These are phyloP conservation scores for Xylogone sp. DNA, from an alignment of 2,329 filamentous ascomycete species.

Conservation along the genomic window DNA sequence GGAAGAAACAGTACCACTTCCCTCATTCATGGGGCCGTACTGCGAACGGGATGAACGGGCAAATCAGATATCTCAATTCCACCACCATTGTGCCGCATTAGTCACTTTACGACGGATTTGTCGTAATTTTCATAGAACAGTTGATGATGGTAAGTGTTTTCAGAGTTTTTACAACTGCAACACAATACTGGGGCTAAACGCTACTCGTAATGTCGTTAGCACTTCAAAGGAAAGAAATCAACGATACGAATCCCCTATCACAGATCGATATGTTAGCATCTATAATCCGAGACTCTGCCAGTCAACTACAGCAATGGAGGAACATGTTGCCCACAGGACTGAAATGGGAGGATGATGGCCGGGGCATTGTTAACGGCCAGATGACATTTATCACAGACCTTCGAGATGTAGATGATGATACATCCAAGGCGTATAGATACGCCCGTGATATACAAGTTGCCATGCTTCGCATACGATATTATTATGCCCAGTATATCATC, in stretches of 20 bases:
- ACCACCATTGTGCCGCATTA: background rate
- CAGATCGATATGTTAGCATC: background rate
- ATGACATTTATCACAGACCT: background rate
- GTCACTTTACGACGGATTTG: background rate
- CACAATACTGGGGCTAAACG: no score
- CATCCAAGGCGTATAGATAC: background rate
- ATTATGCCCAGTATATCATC: conserved; percentile 6
- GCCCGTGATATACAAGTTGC: background rate
- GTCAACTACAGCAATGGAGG: background rate
- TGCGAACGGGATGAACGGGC: background rate
- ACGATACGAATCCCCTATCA: background rate
- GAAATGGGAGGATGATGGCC: background rate
- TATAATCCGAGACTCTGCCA: background rate
- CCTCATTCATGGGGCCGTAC: background rate
- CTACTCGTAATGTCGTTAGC: background rate
- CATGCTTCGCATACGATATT: conserved; percentile 4
- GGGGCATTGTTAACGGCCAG: background rate
- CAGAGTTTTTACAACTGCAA: background rate
- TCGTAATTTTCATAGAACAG: background rate
- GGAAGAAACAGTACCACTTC: background rate
- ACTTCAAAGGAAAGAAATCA: background rate
- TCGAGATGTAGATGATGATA: background rate
- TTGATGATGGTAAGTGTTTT: background rate
- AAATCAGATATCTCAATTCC: background rate
- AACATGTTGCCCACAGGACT: background rate